These are phyloP conservation scores for Aspergillus saccharolyticus DNA, from an alignment of 495 filamentous ascomycete species.

Conservation along the genomic window DNA sequence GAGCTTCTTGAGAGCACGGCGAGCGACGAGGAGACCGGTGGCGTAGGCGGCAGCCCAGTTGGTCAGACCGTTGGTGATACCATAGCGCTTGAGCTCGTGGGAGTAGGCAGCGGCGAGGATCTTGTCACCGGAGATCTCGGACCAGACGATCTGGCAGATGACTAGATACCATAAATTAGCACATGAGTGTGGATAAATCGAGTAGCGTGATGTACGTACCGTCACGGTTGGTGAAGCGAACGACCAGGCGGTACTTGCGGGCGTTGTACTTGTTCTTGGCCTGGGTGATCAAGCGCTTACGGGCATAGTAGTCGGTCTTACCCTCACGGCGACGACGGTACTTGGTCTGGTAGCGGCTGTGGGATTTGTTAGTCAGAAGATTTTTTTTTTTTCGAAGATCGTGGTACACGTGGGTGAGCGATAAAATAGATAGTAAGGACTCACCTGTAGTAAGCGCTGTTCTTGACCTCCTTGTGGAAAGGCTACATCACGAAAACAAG, in stretches of 20 bases:
- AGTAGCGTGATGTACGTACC: not conserved
- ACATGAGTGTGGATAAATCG: too few relatives aligned
- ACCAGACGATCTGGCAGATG: conserved; percentile 93
- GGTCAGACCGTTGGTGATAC: conserved; percentile 96
- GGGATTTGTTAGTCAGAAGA: conserved; percentile 19
- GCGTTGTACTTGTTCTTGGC: conserved; percentile 99
- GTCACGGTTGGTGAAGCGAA: conserved; percentile 95
- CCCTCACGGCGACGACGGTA: conserved; percentile 94
- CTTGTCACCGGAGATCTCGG: conserved; percentile 97
- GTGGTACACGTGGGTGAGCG: too few relatives aligned
- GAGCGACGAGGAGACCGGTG: conserved; percentile 93
- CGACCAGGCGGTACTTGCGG: conserved; percentile 98
- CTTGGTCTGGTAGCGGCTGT: conserved; percentile 98
- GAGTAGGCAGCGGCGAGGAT: conserved; percentile 88
- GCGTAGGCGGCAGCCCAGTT: conserved; percentile 99
- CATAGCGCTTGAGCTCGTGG: conserved; percentile 96
- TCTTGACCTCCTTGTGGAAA: conserved; percentile 96
- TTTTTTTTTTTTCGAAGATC: too few relatives aligned
- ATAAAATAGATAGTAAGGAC: too few relatives aligned
- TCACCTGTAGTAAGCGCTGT: conserved; percentile 95
- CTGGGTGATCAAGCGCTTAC: conserved; percentile 98
- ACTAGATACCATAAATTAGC: conserved; percentile 27
- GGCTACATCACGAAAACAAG: conserved; percentile 54
- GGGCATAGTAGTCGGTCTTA: conserved; percentile 99
- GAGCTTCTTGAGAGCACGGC: conserved; percentile 94